These are phyloP conservation scores for Globisporangium ultimum DNA, from an alignment of 352 stramenopile species.

Conservation along the genomic window DNA sequence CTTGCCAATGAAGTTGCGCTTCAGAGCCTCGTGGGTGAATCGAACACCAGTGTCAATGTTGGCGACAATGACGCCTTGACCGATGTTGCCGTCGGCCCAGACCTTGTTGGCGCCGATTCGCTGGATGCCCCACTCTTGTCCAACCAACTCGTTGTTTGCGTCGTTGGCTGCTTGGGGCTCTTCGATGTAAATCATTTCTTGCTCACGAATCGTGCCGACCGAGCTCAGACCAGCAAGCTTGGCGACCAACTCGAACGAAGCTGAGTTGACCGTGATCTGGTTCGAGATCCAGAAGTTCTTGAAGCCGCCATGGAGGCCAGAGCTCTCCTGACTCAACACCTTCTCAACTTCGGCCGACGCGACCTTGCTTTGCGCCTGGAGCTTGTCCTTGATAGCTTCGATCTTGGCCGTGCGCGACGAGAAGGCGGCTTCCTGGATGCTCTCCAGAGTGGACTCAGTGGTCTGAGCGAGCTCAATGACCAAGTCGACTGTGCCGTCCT, in stretches of 20 bases:
- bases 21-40: constrained; percentile 18
- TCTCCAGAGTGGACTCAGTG: too few relatives aligned
- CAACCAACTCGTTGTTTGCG: constrained; percentile 1
- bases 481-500: constrained; percentile 30
- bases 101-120: constrained; percentile 15
- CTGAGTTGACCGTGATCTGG: constrained; percentile 13
- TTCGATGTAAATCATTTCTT: constrained; percentile 4
- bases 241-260: constrained; percentile 15
- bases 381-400: too few relatives aligned
- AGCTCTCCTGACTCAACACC: constrained; percentile 1
- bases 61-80: constrained; percentile 15
- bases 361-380: too few relatives aligned
- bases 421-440: too few relatives aligned
- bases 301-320: constrained; percentile 3
- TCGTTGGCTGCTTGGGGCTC: neutral
- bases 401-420: too few relatives aligned
- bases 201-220: constrained; percentile 12
- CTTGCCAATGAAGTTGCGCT: constrained; percentile 16
- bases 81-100: constrained; percentile 12
- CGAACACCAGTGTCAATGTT: constrained; percentile 21
- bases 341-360: too few relatives aligned
- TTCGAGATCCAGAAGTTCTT: constrained; percentile 29
- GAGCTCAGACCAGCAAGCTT: constrained; percentile 12
- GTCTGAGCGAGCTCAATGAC: constrained; percentile 30
- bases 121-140: constrained; percentile 12